A percentile compares a stretch with the other conserved stretches of the same genome.
These are phyloP conservation scores for Umbelopsis isabellina DNA, from an alignment of 192 early-diverging fungal genomes.

Conservation along the genomic window DNA sequence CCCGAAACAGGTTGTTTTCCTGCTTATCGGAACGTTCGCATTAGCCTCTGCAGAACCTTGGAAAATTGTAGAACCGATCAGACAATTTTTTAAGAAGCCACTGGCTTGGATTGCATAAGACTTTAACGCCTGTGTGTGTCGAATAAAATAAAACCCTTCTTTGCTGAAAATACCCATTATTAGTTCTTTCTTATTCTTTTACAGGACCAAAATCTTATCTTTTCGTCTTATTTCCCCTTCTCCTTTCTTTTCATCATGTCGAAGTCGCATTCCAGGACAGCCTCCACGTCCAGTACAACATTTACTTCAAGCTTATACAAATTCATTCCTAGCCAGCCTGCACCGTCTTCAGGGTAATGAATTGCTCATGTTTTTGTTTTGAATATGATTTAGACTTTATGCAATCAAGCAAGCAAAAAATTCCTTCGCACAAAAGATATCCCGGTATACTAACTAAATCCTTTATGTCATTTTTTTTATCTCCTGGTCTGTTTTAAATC, in stretches of 20 bases:
- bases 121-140: neutral
- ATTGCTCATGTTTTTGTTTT: neutral
- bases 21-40: neutral
- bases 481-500: neutral
- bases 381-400: neutral
- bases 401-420: neutral
- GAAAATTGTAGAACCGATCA: constrained; percentile 16
- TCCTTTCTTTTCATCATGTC: constrained; percentile 2
- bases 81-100: no score
- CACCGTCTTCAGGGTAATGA: constrained; percentile 14
- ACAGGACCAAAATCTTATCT: neutral
- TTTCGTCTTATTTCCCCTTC: neutral
- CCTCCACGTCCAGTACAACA: constrained; percentile 2
- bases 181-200: neutral
- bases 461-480: neutral
- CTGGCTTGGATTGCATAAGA: no score
- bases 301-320: constrained; percentile 12
- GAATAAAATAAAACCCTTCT: neutral
- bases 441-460: neutral
- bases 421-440: no score
- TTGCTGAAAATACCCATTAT: neutral
- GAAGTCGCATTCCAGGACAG: neutral
- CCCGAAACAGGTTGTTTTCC: neutral
- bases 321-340: constrained; percentile 15
- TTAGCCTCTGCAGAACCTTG: constrained; percentile 19